Evolutionary conservation across 768 basidiomycete genomes (phyloP), one percentile per base, ranked within the genome.

Genomic region (Kwoniella sp.): DNA sequence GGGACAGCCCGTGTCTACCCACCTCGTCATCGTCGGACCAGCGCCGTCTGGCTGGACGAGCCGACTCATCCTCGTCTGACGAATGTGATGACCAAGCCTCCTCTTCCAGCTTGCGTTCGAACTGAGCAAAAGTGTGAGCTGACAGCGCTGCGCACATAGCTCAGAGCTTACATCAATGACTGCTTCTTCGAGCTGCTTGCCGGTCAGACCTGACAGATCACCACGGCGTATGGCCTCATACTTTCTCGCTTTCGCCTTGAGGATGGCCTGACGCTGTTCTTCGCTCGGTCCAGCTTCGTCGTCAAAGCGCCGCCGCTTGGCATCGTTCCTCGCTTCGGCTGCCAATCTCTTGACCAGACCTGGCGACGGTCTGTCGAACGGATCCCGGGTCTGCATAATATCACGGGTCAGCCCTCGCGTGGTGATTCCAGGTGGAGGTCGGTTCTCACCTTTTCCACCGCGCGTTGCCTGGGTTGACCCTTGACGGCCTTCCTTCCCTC

Each of bases 321-420:
- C 61, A 53, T 69, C 66, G 36, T 69, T 65, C 23, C 59, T 43
- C 22, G 72, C 70, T 58, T 73, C 70, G 12, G 58, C 52, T 4
- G 70, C 70, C 19, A 73, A 55, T 12, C 72, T 60, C 44, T 67
- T 66, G 43, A 69, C 53, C 15, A 73, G 51, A 4, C 68, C 68
- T 5, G 73, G 73, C 32, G 69, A 70, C 2, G 68, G 70, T 22
- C 65, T 44, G 17, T 66, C 57, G 46, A 74, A 74, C 10, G 64
- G 69, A 43, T 74, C 69, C 52, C 62, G 62, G 9, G 47, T 48
- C 56, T 64, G 37, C 12, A 25, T 23, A n/a, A 36, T 36, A 15
- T 19, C 34, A 38, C 8, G 6, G 19, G 37, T 19, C 6, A 22
- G 22, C 22, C 3, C 19, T 7, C 31, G 28, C n/a, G 38, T 50